Conservation (phyloP, 768 basidiomycete genomes). For the Collybia mongolica region DNA sequence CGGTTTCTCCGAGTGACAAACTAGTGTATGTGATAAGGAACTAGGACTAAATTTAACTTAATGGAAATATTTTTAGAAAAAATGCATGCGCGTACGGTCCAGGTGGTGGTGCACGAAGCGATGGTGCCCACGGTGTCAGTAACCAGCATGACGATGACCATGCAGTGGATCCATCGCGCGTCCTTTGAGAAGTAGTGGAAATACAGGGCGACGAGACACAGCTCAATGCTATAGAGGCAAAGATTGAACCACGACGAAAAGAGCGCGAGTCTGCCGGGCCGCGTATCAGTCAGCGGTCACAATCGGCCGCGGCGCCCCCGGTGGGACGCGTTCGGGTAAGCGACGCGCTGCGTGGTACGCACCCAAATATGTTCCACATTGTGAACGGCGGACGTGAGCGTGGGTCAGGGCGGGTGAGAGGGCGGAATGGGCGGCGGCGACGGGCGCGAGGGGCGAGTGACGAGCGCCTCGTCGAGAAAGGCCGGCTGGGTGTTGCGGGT, state of each 20-base stretch:
- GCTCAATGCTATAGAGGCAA: constrained; percentile 8
- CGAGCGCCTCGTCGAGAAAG: too few relatives aligned
- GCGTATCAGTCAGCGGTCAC: too few relatives aligned
- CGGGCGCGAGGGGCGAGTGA: too few relatives aligned
- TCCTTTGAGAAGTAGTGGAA: constrained; percentile 4
- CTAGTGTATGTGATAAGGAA: constrained; percentile 3
- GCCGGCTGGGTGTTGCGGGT: too few relatives aligned
- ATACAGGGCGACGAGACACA: constrained; percentile 4
- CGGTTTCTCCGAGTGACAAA: neutral
- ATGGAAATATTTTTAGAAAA: neutral
- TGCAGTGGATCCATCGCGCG: neutral
- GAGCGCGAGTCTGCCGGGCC: constrained; percentile 4
- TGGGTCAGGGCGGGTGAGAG: too few relatives aligned
- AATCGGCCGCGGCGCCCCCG: too few relatives aligned
- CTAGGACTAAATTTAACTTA: neutral
- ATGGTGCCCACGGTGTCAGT: constrained; percentile 9
- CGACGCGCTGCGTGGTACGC: neutral
- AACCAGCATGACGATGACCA: constrained; percentile 4
- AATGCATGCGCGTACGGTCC: constrained; percentile 6
- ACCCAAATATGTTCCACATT: neutral
- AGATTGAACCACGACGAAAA: constrained; percentile 14
- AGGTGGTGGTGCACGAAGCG: constrained; percentile 4
- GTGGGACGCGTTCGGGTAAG: neutral
- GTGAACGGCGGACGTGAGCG: too few relatives aligned
- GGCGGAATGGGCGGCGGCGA: too few relatives aligned